Conservation (phyloP, 2,329 filamentous ascomycete species). For the Arthroderma uncinatum region DNA sequence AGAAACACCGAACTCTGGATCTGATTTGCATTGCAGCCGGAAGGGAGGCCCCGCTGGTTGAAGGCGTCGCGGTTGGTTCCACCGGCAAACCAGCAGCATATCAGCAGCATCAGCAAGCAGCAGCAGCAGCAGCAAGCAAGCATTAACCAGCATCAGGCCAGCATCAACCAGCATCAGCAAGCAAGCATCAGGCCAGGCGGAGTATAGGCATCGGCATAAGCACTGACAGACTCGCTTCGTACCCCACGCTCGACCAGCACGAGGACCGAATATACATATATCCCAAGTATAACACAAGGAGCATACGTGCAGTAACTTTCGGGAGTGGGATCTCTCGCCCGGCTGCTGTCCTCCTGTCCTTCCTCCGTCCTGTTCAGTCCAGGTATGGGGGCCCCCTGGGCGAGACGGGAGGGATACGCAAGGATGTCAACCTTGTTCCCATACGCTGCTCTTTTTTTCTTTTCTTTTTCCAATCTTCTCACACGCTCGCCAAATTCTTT, state of each 20-base stretch:
- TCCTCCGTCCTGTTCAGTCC: neutral
- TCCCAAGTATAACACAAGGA: too few relatives aligned
- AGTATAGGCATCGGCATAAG: neutral
- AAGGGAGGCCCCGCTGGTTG: conserved; percentile 5
- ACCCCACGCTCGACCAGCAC: neutral
- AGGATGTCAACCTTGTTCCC: conserved; percentile 2
- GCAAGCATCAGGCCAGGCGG: neutral
- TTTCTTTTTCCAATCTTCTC: too few relatives aligned
- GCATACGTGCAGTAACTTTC: neutral
- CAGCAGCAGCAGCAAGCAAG: neutral
- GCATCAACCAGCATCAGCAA: neutral
- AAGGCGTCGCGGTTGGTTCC: conserved; percentile 2
- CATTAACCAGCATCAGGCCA: neutral
- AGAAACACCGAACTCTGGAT: conserved; percentile 3
- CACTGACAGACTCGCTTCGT: conserved; percentile 1
- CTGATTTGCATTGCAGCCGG: conserved; percentile 6
- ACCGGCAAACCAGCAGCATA: conserved; percentile 1
- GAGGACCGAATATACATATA: neutral
- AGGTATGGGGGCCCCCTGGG: neutral
- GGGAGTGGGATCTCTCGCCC: conserved; percentile 1
- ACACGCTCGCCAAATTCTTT: too few relatives aligned
- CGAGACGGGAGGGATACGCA: conserved; percentile 1
- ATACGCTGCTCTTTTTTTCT: neutral
- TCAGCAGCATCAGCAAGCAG: too few relatives aligned
- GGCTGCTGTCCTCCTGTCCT: neutral